Evolutionary conservation across 2,329 filamentous ascomycete genomes (phyloP).

Genomic region (Pyrenophora graminea): DNA sequence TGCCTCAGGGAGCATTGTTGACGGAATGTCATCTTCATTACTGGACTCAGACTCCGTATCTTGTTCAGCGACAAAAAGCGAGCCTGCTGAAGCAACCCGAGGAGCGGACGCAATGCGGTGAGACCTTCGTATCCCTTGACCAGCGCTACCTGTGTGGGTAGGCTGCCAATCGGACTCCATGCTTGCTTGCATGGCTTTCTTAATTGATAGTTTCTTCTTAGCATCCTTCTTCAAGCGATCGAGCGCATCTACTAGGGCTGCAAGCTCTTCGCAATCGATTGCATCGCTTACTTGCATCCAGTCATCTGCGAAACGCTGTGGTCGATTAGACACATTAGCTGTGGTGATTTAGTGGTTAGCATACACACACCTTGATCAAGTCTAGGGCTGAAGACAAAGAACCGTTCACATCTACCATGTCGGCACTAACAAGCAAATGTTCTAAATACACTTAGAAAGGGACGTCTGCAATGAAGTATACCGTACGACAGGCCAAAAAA

Average conservation of each 20-base stretch:
- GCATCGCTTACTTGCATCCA: conserved; percentile 4
- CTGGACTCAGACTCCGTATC: conserved; percentile 2
- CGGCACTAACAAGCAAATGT: background rate
- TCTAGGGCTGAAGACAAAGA: conserved; percentile 1
- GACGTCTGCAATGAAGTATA: background rate
- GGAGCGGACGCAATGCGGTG: background rate
- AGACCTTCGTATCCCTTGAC: conserved; percentile 3
- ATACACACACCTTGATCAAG: conserved; percentile 2
- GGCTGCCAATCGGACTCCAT: background rate
- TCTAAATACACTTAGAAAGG: background rate
- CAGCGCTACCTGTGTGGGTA: background rate
- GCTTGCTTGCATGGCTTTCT: background rate
- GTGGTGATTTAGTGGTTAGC: background rate
- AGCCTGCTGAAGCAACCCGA: conserved; percentile 1
- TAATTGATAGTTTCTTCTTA: conserved; percentile 3
- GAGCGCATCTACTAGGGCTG: conserved; percentile 4
- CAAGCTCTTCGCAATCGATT: conserved; percentile 2
- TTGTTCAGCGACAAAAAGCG: conserved; percentile 1
- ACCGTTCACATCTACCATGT: background rate
- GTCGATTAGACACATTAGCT: background rate
- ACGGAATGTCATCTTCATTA: background rate
- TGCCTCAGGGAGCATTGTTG: background rate
- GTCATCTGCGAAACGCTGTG: conserved; percentile 1
- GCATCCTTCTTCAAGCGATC: conserved; percentile 4
- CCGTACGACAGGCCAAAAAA: too few relatives aligned